Base-by-base conservation (phyloP, 2,329 filamentous ascomycete species). In the Cyphellophora europaea region DNA sequence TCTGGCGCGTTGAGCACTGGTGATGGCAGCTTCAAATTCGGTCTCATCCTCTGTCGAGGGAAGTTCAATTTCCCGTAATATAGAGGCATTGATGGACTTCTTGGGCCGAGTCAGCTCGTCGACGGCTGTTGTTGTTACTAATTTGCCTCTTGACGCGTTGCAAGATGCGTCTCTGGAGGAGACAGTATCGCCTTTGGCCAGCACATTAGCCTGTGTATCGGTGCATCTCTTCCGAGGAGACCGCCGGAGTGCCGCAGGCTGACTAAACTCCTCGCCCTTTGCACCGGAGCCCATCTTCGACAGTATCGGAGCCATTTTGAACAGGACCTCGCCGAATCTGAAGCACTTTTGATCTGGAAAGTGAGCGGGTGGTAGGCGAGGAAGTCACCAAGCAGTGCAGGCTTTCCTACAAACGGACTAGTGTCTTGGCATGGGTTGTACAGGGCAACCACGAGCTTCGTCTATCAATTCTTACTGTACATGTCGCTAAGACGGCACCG, bases 161-260 rank as follows among this genome's bases (percentile, higher is more conserved):
- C 8, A 8, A n/a, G 21, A 25, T 8, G 8, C 21, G 21, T 8
- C n/a, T 25, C 21, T 25, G 21, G 21, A 8, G 21, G n/a, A 8
- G n/a, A n/a, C 21, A 8, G 8, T 25, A 8, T 25, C 8, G 21
- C n/a, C 21, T 25, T 8, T 25, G 8, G 8, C n/a, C 21, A n/a
- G n/a, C n/a, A n/a, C n/a, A n/a, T n/a, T n/a, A n/a, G n/a, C n/a
- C n/a, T n/a, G 21, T 25, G n/a, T n/a, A 25, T 8, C n/a, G 21
- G 8, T 25, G 8, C 5, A 13, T 17, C 19, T 32, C 30, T 32
- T 32, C 15, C 30, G 30, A 32, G 30, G 30, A 4, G 30, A 32
- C 19, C 30, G 14, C 15, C 30, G 30, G 15, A 32, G 19, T 12
- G 15, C 11, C 10, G 30, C 6, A 13, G 15, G 8, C 8, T 25